A percentile compares a stretch with the other conserved stretches of the same genome.
Conservation (phyloP, 2,329 filamentous ascomycete species). For the Pseudogymnoascus verrucosus region DNA sequence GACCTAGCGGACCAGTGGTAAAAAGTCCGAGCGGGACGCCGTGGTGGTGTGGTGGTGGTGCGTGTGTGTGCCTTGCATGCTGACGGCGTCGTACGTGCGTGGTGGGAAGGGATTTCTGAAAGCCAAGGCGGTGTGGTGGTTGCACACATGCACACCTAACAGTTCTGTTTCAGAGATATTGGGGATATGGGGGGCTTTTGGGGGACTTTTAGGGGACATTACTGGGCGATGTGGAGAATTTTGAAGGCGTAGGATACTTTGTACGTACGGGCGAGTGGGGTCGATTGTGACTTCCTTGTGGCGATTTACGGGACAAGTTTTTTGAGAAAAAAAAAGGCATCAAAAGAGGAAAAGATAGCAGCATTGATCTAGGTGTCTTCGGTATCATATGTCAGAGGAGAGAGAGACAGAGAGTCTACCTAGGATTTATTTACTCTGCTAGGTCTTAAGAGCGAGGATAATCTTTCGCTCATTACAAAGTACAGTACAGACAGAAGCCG, state of each 20-base stretch:
- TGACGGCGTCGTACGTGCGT: background rate
- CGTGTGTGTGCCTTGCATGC: background rate
- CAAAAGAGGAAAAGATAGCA: background rate
- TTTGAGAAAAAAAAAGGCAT: background rate
- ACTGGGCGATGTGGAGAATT: background rate
- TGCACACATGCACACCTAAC: background rate
- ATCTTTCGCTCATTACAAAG: background rate
- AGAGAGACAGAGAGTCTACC: background rate
- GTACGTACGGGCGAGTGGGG: background rate
- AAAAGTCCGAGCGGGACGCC: background rate
- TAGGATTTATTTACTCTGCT: background rate
- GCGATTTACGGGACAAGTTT: background rate
- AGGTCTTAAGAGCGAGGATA: background rate
- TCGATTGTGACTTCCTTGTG: background rate
- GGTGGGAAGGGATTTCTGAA: background rate
- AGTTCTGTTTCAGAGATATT: background rate
- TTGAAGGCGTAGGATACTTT: background rate
- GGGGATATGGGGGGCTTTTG: background rate
- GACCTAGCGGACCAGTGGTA: background rate
- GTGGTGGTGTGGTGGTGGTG: too few relatives aligned
- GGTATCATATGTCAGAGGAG: background rate
- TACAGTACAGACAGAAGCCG: background rate
- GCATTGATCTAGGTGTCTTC: background rate
- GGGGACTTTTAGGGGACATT: background rate
- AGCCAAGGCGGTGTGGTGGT: background rate